Percentiles rank a stretch among this genome's conserved stretches.
These are phyloP conservation scores for Cylindrotheca closterium DNA, from an alignment of 108 stramenopile species.

Conservation along the genomic window DNA sequence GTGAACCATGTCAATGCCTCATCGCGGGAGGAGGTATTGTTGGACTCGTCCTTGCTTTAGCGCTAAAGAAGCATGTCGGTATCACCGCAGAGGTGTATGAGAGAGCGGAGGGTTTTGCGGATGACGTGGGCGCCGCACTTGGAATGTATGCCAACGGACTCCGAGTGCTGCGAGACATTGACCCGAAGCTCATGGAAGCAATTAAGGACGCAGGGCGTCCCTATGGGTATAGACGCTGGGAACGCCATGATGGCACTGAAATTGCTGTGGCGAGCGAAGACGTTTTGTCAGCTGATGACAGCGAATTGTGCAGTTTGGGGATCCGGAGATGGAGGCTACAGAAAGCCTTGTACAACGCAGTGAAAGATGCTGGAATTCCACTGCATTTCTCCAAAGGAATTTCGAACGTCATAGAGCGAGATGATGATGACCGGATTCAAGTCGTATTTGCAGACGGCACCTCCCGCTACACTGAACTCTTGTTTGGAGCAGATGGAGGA, in stretches of 20 bases:
- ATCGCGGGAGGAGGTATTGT: conserved; percentile 27
- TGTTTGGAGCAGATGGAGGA: conserved; percentile 61
- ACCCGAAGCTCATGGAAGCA: conserved; percentile 26
- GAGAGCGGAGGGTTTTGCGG: conserved; percentile 14
- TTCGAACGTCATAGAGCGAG: conserved; percentile 5
- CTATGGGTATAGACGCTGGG: conserved; percentile 59
- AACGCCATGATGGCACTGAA: conserved; percentile 63
- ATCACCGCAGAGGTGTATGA: conserved; percentile 28
- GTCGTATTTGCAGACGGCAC: conserved; percentile 53
- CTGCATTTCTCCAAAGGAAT: conserved; percentile 38
- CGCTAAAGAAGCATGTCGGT: conserved; percentile 17
- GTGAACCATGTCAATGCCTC: not conserved
- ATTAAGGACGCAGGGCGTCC: conserved; percentile 47
- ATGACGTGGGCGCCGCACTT: conserved; percentile 59
- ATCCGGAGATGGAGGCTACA: conserved; percentile 65
- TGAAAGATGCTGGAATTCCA: conserved; percentile 30
- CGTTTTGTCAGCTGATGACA: conserved; percentile 18
- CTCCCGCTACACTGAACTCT: conserved; percentile 18
- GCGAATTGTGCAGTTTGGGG: conserved; percentile 47
- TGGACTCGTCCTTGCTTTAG: conserved; percentile 21
- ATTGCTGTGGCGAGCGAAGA: conserved; percentile 57
- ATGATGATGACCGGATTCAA: conserved; percentile 3
- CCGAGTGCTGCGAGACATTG: conserved; percentile 46
- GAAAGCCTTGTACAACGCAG: conserved; percentile 46
- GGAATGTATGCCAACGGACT: conserved; percentile 70